Percentiles rank a stretch among this genome's conserved stretches.
Conservation (phyloP, 192 early-diverging fungal species). For the Dissophora globulifera region DNA sequence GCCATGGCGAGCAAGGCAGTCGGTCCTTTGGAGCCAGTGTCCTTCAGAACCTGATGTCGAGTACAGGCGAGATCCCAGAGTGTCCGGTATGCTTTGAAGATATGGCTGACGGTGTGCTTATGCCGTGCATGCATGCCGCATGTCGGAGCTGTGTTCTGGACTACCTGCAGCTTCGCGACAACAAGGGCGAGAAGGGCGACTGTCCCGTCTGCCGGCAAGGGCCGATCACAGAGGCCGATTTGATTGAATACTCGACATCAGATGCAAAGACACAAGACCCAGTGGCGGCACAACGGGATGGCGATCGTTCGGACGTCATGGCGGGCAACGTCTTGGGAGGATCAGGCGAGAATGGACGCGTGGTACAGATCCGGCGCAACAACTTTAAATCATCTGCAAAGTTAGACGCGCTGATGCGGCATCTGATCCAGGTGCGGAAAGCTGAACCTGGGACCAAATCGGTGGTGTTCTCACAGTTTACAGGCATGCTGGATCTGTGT, state of each 20-base stretch:
- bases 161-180: slow-evolving; percentile 59
- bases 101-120: slow-evolving; percentile 56
- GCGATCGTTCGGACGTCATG: slow-evolving; percentile 1
- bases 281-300: too few species aligned
- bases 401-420: slow-evolving; percentile 58
- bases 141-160: slow-evolving; percentile 65
- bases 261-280: too few species aligned
- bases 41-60: slow-evolving; percentile 49
- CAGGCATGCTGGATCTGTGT: slow-evolving; percentile 82
- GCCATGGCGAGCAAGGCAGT: slow-evolving; percentile 13
- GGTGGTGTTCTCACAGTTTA: slow-evolving; percentile 97
- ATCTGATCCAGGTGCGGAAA: slow-evolving; percentile 40
- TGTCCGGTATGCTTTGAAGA: slow-evolving; percentile 69
- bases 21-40: slow-evolving; percentile 53
- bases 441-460: slow-evolving; percentile 65
- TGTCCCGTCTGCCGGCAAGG: slow-evolving; percentile 65
- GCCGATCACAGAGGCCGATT: slow-evolving; percentile 55
- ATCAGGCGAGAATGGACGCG: slow-evolving; percentile 4
- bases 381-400: slow-evolving; percentile 59
- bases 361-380: slow-evolving; percentile 46
- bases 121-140: slow-evolving; percentile 68
- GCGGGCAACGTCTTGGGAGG: slow-evolving; percentile 15
- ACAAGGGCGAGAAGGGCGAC: slow-evolving; percentile 58
- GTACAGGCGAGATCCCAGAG: slow-evolving; percentile 46
- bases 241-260: slow-evolving; percentile 52